Evolutionary conservation across 2,329 filamentous ascomycete species (phyloP).

Genomic region (Rhinocladiella mackenziei): DNA sequence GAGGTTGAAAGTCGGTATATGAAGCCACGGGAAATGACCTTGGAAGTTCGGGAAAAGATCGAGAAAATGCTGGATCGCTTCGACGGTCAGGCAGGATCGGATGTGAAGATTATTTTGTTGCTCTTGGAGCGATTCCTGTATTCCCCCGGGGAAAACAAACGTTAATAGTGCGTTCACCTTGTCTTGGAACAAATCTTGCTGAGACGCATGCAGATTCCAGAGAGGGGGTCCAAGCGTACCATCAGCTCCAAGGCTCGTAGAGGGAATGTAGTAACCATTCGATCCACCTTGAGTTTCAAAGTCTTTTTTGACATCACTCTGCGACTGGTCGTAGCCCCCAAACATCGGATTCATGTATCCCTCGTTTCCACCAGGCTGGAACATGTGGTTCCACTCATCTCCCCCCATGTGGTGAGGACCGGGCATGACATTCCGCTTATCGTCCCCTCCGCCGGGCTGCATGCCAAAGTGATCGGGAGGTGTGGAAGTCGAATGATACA

Average conservation of each 20-base stretch:
- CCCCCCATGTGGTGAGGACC: conserved; percentile 51
- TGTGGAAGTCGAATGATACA: conserved; percentile 28
- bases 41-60: conserved; percentile 69
- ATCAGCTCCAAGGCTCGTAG: conserved; percentile 44
- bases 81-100: conserved; percentile 57
- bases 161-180: conserved; percentile 48
- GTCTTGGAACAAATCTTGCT: conserved; percentile 47
- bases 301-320: conserved; percentile 54
- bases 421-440: conserved; percentile 54
- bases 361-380: conserved; percentile 67
- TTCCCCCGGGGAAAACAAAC: conserved; percentile 57
- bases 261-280: conserved; percentile 47
- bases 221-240: conserved; percentile 46
- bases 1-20: conserved; percentile 67
- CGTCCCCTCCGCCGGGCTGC: conserved; percentile 32
- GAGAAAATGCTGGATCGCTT: conserved; percentile 68
- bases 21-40: conserved; percentile 68
- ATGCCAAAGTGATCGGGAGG: conserved; percentile 29
- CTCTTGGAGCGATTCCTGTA: conserved; percentile 53
- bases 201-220: conserved; percentile 47
- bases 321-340: conserved; percentile 65
- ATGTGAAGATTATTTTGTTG: conserved; percentile 49
- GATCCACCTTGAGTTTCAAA: conserved; percentile 49
- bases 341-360: conserved; percentile 60
- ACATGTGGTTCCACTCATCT: conserved; percentile 73